Base-by-base conservation (phyloP, 163 green algal species). In the Scenedesmus sp. region DNA sequence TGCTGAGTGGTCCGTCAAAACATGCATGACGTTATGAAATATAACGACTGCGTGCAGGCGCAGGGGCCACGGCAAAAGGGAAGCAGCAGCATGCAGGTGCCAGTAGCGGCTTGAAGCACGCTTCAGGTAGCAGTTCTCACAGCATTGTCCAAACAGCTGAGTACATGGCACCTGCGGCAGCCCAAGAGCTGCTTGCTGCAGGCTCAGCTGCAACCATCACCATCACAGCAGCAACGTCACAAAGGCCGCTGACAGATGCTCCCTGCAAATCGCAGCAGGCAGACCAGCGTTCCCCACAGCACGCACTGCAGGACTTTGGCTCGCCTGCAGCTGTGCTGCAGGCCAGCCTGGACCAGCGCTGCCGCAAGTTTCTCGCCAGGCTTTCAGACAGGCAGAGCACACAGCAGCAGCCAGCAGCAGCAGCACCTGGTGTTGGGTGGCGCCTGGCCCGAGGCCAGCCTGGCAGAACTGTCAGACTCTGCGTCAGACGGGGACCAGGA, bases 301-400 rank as follows among this genome's bases (percentile, higher is more conserved):
- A 15, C 22, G 30, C 10, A 76, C 6, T 40, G 30, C 68, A 82
- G 24, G 16, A 24, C 26, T 5, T 24, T 35, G 33, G 22, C 16
- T 18, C 33, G 20, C n/a, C 51, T 46, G 37, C 84, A n/a, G 26
- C 61, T 22, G 24, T 30, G 13, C 46, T n/a, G 56, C 49, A 73
- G 18, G 56, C 9, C 3, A 51, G 68, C 9, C 80, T 92, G 22
- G 88, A 92, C 49, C 78, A 87, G 81, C 88, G 88, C 33, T 92
- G 88, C 88, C 82, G 88, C 40, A 83, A 68, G 7, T 88, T 89
- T 44, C 43, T 92, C 5, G 43, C 88, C 65, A 42, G 61, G 9
- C 80, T 84, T 24, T 49, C 88, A 18, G 40, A 59, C 10, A 70
- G 61, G 33, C 65, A 46, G n/a, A 68, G 59, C 59, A 43, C 22